Evolutionary conservation across 192 early-diverging fungal genomes (phyloP), one percentile per base, ranked within the genome.

Genomic region (Coemansia reversa): DNA sequence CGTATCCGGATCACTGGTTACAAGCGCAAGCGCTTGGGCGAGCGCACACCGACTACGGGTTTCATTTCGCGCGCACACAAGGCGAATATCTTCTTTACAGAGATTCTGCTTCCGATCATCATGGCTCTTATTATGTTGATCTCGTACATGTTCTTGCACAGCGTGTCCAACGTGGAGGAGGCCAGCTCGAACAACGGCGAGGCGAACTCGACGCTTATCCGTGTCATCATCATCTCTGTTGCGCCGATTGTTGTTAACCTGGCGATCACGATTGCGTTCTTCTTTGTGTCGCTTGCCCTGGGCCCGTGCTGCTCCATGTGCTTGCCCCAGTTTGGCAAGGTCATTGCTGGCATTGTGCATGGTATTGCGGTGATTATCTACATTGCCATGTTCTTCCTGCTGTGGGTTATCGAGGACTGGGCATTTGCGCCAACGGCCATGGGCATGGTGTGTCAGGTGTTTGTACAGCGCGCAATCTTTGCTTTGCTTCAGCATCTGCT

Each of bases 1-100:
- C 83, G 90, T 23, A 89, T 89, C 48, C 83, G 86, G n/a, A 87
- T 90, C 60, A 92, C 90, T 3, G 90, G 90, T 18, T 89, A 89
- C 83, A 92, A 92, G 70, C 86, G 88, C 63, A 90, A 89, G 76
- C 70, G 83, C 19, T 72, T 91, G 19, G 85, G 87, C 27, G 86
- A 90, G 73, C 69, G 71, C 42, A 78, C 81, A 33, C 84, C 88
- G 18, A 86, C 89, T 12, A 82, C 86, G 23, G 84, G 86, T 18
- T 84, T 88, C 55, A 84, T 88, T 42, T 86, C 89, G 51, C 79
- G 85, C 11, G 87, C 89, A n/a, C 84, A 84, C 67, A 87, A 86
- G 56, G 74, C 80, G 12, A 83, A 86, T 59, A 86, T 92, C 24
- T 83, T 91, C 62, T 76, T 85, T 18, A 87, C 89, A 7, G 90